Evolutionary conservation across 2,329 filamentous ascomycete genomes (phyloP), one percentile per base, ranked within the genome.

Genomic region (Pseudogymnoascus destructans): DNA sequence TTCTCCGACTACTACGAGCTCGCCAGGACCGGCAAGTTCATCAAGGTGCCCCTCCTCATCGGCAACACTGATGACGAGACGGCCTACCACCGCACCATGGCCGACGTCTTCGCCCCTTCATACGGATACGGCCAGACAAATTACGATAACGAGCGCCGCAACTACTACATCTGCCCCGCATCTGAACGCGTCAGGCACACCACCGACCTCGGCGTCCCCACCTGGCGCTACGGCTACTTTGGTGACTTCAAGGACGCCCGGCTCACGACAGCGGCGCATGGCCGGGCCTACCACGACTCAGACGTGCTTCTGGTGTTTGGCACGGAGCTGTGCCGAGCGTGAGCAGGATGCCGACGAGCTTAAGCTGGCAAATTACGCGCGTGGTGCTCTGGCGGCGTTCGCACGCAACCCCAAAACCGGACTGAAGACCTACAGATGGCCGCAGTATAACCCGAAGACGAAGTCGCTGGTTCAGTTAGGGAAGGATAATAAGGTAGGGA

Each of bases 301-400:
- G 72, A 73, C 58, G 56, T 73, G 3, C 63, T 66, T 3, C 54
- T 70, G 4, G 57, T 73, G 0, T 72, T 72, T 55, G 65, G 68
- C 55, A 71, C 65, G 0, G 62, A 59, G 9, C 62, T 66, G 57
- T 32, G 3, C 15, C 58, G 0, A 15, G 42, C 23, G 60, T 64
- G 1, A 62, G 0, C 62, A 66, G 21, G 70, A 68, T 0, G 15
- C 57, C 7, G 66, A 66, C 40, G 64, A 73, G 58, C 61, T 65
- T 30, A 61, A 59, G 7, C 64, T 73, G 5, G 68, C 63, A 15
- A 62, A 65, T 15, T 73, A 71, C 40, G 66, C 73, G 58, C 66
- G 70, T n/a, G 67, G 67, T 1, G 72, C 72, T 9, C 73, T 71
- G 70, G 67, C 71, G 0, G 63, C 70, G 1, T 74, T 74, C 61